Conservation (phyloP, 2,329 filamentous ascomycete species). For the Bertia moriformis region DNA sequence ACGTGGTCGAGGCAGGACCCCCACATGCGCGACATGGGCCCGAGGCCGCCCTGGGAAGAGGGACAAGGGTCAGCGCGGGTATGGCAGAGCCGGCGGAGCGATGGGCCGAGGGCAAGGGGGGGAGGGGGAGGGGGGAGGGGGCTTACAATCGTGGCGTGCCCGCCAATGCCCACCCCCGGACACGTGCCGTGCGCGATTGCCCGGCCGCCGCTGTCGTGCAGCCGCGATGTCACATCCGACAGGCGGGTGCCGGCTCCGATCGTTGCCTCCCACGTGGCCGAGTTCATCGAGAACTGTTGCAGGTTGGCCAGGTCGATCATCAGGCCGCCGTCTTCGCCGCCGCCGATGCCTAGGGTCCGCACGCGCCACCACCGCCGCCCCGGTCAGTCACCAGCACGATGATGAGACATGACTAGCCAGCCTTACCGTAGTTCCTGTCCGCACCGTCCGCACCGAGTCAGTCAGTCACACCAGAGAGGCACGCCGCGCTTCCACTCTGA, state of each 20-base stretch:
- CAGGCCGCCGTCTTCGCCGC: conserved; percentile 32
- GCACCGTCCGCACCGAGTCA: conserved; percentile 6
- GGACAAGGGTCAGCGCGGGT: no score
- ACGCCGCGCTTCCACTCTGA: no score
- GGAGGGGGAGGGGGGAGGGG: not conserved
- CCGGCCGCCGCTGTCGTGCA: conserved; percentile 35
- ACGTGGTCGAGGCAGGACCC: conserved; percentile 39
- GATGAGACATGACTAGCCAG: conserved; percentile 8
- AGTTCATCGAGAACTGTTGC: conserved; percentile 35
- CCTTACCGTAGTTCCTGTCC: conserved; percentile 10
- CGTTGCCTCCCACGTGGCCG: conserved; percentile 32
- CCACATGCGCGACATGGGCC: conserved; percentile 44
- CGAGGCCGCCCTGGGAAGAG: conserved; percentile 35
- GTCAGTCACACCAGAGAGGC: conserved; percentile 16
- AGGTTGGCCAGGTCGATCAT: conserved; percentile 39
- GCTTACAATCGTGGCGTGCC: conserved; percentile 39
- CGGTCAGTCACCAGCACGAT: no score
- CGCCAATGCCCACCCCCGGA: conserved; percentile 41
- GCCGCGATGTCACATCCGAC: conserved; percentile 29
- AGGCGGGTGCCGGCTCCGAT: conserved; percentile 38
- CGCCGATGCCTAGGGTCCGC: conserved; percentile 26
- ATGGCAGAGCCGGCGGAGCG: no score
- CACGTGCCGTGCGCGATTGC: conserved; percentile 46
- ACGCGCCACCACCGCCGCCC: conserved; percentile 6
- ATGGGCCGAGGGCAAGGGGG: conserved; percentile 5